These are phyloP conservation scores for Linnemannia exigua DNA, from an alignment of 192 early-diverging fungal genomes.

Conservation along the genomic window DNA sequence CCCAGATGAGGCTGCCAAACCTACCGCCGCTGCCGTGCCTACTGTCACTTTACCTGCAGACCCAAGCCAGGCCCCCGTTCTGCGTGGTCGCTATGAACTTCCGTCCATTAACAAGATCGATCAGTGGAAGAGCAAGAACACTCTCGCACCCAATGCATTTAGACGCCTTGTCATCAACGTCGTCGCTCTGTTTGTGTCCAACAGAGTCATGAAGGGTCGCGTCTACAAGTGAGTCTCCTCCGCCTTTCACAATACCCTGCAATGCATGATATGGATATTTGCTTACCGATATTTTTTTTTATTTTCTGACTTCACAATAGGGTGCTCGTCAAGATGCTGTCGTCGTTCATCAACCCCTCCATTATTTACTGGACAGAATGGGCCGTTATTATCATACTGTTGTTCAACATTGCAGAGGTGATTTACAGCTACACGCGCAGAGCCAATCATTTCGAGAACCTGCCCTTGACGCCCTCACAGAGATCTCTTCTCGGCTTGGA, in stretches of 20 bases:
- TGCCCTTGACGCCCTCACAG: conserved; percentile 44
- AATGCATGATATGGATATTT: not conserved
- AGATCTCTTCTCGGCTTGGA: conserved; percentile 45
- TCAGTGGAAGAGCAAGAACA: conserved; percentile 44
- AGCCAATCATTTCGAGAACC: conserved; percentile 43
- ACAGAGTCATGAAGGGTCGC: conserved; percentile 11
- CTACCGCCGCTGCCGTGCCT: not conserved
- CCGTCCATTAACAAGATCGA: conserved; percentile 49
- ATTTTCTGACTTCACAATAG: not conserved
- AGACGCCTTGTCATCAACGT: conserved; percentile 31
- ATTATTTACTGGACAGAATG: conserved; percentile 47
- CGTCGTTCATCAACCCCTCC: conserved; percentile 2
- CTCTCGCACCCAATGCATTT: conserved; percentile 41
- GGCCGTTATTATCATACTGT: not conserved
- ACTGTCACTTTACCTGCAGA: conserved; percentile 19
- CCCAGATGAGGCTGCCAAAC: conserved; percentile 12
- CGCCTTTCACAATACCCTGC: not conserved
- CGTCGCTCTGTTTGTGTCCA: conserved; percentile 7
- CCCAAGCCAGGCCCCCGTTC: conserved; percentile 29
- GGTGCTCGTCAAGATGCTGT: conserved; percentile 10
- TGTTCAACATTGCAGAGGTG: conserved; percentile 38
- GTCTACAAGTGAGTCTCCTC: conserved; percentile 25
- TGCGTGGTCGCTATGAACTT: conserved; percentile 37
- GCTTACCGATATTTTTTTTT: not conserved
- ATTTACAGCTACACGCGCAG: conserved; percentile 24